Base-by-base conservation (phyloP, 306 rosid species). In the Mimosa pudica region DNA sequence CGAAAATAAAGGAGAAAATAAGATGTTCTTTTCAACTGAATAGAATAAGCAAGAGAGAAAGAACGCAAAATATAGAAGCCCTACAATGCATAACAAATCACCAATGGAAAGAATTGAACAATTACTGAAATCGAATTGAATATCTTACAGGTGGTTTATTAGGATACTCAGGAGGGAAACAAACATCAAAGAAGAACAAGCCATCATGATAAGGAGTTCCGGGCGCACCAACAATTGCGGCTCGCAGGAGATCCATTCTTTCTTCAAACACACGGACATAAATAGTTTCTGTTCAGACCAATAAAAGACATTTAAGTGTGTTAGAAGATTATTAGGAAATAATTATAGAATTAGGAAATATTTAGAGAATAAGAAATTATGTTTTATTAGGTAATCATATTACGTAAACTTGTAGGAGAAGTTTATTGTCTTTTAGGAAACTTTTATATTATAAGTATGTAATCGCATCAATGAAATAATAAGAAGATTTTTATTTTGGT, bases 201-300 rank as follows among this genome's bases (percentile, higher is more conserved):
- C 99, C 99, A 18, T 96, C 94, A 24, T 96, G 96, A 81, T 96
- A 96, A 61, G 99, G 99, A 67, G 99, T 96, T 85, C 99, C 97
- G 49, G 98, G 87, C 62, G 92, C 93, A 76, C 99, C 99, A 16
- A 96, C 89, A 72, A 96, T 89, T 62, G 86, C 99, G 61, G 96
- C 96, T 55, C 87, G 91, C 75, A 96, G 60, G 35, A 96, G 97
- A 87, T 96, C 98, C 93, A 96, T 91, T 84, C 98, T 91, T 82
- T 90, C 98, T 85, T 93, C 98, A 49, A 90, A 89, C 75, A 62
- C 93, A 46, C 94, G 94, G 77, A 93, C 97, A 81, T 85, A 90
- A 57, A 96, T 91, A 71, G 90, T 88, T 82, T 91, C 99, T 96
- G 95, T 74, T 74, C 75, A 47, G 64, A 52, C 14, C 78, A 51